Conservation (phyloP, 129 eudicot genomes). For the Glebionis coronaria region DNA sequence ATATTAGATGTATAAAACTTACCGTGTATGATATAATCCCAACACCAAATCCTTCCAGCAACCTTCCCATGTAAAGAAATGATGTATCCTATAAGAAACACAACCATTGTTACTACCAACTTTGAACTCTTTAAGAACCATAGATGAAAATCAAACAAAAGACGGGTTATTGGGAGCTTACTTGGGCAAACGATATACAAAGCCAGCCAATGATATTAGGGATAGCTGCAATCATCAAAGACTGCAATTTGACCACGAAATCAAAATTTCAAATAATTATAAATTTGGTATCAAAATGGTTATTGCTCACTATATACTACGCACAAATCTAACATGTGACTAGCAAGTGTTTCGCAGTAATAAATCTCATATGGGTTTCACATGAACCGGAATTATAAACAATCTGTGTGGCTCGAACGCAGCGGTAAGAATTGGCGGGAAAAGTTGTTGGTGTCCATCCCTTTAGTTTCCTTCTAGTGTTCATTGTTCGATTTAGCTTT, state of each 20-base stretch:
- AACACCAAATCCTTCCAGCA: slow-evolving; percentile 97
- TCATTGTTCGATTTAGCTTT: no score
- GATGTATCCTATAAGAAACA: slow-evolving; percentile 57
- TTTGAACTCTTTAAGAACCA: slow-evolving; percentile 5
- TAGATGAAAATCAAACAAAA: not conserved
- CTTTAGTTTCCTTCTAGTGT: no score
- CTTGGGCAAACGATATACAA: slow-evolving; percentile 39
- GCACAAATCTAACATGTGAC: no score
- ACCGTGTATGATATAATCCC: slow-evolving; percentile 92
- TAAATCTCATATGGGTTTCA: no score
- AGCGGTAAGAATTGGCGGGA: no score
- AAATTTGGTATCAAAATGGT: no score
- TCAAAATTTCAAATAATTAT: not conserved
- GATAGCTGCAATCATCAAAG: slow-evolving; percentile 46
- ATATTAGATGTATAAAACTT: slow-evolving; percentile 15
- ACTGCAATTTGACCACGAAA: slow-evolving; percentile 29
- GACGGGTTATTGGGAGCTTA: slow-evolving; percentile 16
- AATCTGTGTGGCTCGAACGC: no score
- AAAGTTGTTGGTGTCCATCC: no score
- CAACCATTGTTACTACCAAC: not conserved
- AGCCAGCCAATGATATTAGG: slow-evolving; percentile 46
- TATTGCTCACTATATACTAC: no score
- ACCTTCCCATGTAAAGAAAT: slow-evolving; percentile 94
- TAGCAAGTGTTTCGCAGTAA: no score
- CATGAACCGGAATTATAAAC: no score